Base-by-base conservation (phyloP, 495 filamentous ascomycete species). In the Niebla homalea region DNA sequence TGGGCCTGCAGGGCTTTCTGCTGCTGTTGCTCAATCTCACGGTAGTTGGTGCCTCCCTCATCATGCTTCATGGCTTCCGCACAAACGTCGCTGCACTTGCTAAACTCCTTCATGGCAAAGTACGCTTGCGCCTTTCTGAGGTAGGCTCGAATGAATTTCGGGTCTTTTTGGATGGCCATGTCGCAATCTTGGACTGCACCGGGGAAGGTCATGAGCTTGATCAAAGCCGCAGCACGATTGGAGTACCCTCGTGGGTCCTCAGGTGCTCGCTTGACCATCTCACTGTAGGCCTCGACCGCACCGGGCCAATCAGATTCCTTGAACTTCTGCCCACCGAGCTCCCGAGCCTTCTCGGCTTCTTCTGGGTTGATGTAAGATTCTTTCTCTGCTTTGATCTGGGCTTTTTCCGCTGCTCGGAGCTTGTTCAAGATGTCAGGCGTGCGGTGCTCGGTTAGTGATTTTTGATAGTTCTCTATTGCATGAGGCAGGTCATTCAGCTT, bases 101-200 rank as follows among this genome's bases (percentile, higher is more conserved):
- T 94, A 71, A 93, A 97, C 66, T 99, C 88, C 58, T 89, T 84
- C 92, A 99, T 99, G 50, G 86, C 89, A 53, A 93, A 84, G 62
- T 84, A 84, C 15, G 89, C 86, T 66, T 94, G 86, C 0, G 89
- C 87, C 71, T 96, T 97, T 59, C 92, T 81, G 58, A 97, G 80
- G 64, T 95, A 95, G 1, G 92, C 92, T 26, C 89, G 78, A 69
- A 97, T 89, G 68, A 99, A 97, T 64, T 85, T 86, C 50, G 83
- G 75, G 61, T 99, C 92, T 46, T 82, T 85, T 75, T 83, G 81
- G 66, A 92, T 89, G 32, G 92, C 93, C 62, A 75, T 69, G 67
- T 96, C 84, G 63, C 93, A 97, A 71, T 99, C 93, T 43, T 85
- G 78, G 41, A 97, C 83, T 1, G 92, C 92, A 57, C 81, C 80